These are phyloP conservation scores for Quercus wislizeni DNA, from an alignment of 306 rosid genomes.

Conservation along the genomic window DNA sequence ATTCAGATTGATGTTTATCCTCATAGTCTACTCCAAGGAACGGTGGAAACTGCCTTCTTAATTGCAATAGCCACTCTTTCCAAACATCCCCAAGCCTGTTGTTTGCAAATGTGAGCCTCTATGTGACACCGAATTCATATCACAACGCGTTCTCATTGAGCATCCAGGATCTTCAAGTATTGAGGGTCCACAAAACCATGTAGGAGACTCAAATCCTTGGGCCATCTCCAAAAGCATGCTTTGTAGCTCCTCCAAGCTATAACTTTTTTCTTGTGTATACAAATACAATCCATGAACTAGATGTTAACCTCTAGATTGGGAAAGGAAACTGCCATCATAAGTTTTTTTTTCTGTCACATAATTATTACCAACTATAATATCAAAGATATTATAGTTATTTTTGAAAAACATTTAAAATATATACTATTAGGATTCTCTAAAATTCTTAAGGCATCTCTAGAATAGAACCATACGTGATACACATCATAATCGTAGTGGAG, in stretches of 20 bases:
- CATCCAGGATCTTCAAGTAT: conserved; percentile 30
- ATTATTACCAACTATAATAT: too few relatives aligned
- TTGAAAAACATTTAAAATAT: too few relatives aligned
- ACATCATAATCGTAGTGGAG: too few relatives aligned
- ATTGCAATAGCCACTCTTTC: conserved; percentile 22
- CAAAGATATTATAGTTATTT: too few relatives aligned
- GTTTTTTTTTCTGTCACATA: too few relatives aligned
- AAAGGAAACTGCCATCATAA: too few relatives aligned
- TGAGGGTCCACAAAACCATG: conserved; percentile 29
- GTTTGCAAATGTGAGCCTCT: conserved; percentile 19
- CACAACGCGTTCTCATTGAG: conserved; percentile 41
- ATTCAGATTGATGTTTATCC: too few relatives aligned
- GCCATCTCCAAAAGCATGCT: conserved; percentile 66
- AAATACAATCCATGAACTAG: neutral
- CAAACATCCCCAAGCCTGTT: conserved; percentile 19
- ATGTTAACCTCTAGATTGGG: neutral
- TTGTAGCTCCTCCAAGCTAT: conserved; percentile 58
- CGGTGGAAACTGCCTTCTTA: neutral
- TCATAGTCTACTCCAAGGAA: neutral
- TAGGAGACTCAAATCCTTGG: conserved; percentile 42
- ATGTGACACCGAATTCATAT: conserved; percentile 2
- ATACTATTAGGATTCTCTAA: too few relatives aligned
- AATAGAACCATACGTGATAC: too few relatives aligned
- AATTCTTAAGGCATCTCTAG: too few relatives aligned
- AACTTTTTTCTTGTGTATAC: conserved; percentile 35